phyloP scores from a whole-genome alignment of 2,329 filamentous ascomycete species.

The Botrytis deweyae region DNA sequence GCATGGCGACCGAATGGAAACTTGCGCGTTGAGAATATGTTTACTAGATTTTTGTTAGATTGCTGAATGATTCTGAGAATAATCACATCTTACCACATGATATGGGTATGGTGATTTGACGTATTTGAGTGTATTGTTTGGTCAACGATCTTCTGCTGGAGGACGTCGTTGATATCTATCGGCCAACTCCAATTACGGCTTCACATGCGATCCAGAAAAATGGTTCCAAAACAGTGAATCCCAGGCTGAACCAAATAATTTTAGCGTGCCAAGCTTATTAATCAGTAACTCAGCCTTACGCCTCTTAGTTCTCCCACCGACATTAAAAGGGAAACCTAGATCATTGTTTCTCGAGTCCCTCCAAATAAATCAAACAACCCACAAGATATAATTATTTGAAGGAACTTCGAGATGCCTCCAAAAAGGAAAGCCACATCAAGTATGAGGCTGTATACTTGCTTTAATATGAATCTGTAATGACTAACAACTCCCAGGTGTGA shows the following conservation, averaged over 20 bases:
- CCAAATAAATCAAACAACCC: slow-evolving; percentile 21
- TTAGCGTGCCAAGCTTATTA: neutral
- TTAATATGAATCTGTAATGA: slow-evolving; percentile 32
- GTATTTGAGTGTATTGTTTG: neutral
- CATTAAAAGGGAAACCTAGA: slow-evolving; percentile 8
- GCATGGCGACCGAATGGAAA: slow-evolving; percentile 91
- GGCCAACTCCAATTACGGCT: neutral
- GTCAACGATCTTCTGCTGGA: neutral
- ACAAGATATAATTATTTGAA: slow-evolving; percentile 26
- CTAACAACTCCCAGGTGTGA: slow-evolving; percentile 44
- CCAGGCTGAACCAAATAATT: slow-evolving; percentile 2
- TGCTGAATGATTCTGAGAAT: slow-evolving; percentile 9
- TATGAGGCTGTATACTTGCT: slow-evolving; percentile 41
- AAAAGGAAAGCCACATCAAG: slow-evolving; percentile 67
- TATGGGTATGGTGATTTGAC: neutral
- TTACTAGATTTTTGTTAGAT: slow-evolving; percentile 59
- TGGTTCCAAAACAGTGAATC: neutral
- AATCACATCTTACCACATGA: slow-evolving; percentile 36
- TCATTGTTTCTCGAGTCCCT: slow-evolving; percentile 17
- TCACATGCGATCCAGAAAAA: slow-evolving; percentile 6
- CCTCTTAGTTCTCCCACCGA: neutral
- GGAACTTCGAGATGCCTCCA: slow-evolving; percentile 55
- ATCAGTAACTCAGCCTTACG: slow-evolving; percentile 23
- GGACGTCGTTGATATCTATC: neutral
- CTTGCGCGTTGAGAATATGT: slow-evolving; percentile 97